Evolutionary conservation across 1,284 basidiomycete species (phyloP).

Genomic region (Marasmius tenuissimus): DNA sequence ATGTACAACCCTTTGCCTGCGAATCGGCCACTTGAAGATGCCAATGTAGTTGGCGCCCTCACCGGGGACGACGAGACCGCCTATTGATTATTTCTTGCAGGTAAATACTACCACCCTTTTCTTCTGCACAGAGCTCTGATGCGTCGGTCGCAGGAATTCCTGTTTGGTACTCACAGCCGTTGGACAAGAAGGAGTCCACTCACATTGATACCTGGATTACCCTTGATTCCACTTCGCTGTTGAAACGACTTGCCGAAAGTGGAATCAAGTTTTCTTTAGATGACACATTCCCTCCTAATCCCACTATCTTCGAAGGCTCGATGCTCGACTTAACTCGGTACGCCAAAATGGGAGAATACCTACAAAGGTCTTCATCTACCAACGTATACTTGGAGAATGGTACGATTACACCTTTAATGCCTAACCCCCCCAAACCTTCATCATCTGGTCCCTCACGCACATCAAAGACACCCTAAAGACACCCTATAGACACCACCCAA

Average conservation of each 20-base stretch:
- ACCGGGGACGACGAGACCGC: background rate
- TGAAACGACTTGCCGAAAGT: background rate
- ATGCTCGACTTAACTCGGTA: background rate
- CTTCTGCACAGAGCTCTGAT: background rate
- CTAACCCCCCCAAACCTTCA: background rate
- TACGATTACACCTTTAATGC: background rate
- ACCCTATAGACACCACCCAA: background rate
- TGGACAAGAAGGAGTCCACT: background rate
- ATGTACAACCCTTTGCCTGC: background rate
- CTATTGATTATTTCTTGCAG: background rate
- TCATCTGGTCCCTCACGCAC: background rate
- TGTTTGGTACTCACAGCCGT: background rate
- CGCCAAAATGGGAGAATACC: background rate
- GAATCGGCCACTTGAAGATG: background rate
- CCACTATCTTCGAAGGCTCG: background rate
- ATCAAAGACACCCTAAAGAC: background rate
- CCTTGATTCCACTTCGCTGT: background rate
- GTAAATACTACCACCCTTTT: background rate
- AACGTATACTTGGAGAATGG: background rate
- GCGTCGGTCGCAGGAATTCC: background rate
- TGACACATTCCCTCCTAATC: background rate
- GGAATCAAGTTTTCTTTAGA: background rate
- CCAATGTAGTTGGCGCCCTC: background rate
- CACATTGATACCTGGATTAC: background rate
- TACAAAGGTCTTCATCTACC: background rate